These are phyloP conservation scores for Lactarius sp. DNA, from an alignment of 768 basidiomycete species.

Conservation along the genomic window DNA sequence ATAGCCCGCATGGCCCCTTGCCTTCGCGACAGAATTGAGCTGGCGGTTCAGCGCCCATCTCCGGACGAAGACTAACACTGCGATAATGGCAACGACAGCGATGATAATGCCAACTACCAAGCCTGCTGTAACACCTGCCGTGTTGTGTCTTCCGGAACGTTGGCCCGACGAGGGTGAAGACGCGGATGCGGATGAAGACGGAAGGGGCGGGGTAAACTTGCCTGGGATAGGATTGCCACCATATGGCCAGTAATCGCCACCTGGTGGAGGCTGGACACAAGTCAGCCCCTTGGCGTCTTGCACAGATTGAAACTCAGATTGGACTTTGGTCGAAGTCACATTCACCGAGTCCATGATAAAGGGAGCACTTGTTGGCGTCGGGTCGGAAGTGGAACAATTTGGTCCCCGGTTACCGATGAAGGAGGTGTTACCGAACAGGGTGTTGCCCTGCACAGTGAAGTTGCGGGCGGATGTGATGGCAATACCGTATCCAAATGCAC, in stretches of 20 bases:
- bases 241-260: constrained; percentile 71
- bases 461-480: constrained; percentile 58
- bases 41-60: constrained; percentile 37
- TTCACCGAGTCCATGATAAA: constrained; percentile 53
- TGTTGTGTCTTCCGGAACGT: constrained; percentile 13
- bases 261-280: constrained; percentile 62
- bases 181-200: constrained; percentile 19
- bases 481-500: constrained; percentile 71
- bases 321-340: constrained; percentile 40
- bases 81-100: constrained; percentile 41
- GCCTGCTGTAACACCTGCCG: constrained; percentile 40
- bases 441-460: constrained; percentile 63
- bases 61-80: constrained; percentile 44
- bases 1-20: background rate
- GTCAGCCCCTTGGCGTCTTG: constrained; percentile 53
- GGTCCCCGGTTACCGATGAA: constrained; percentile 68
- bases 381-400: constrained; percentile 51
- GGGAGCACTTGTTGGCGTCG: constrained; percentile 49
- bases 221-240: constrained; percentile 43
- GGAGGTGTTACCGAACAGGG: constrained; percentile 61
- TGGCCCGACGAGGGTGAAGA: constrained; percentile 23
- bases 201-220: constrained; percentile 28
- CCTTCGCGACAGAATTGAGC: background rate
- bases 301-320: constrained; percentile 49
- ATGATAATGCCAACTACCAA: constrained; percentile 49